A percentile compares a stretch with the other conserved stretches of the same genome.
phyloP scores from a whole-genome alignment of 208 protist species.

The Leishmania aethiopica region DNA sequence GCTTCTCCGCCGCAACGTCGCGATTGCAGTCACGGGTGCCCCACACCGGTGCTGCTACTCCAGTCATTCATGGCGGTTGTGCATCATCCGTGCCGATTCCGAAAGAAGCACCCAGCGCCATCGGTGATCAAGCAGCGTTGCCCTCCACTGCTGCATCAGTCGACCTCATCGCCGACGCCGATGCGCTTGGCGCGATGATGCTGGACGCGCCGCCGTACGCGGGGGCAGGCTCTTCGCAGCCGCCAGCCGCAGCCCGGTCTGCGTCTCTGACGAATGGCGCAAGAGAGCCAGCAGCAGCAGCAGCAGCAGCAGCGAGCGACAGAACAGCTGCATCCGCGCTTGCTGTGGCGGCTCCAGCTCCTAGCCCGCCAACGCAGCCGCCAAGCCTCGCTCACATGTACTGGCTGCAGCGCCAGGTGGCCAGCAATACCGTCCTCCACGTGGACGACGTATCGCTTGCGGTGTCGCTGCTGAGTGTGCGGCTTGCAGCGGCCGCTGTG shows the following conservation, averaged over 20 bases:
- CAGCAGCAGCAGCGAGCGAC: no score
- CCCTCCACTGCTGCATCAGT: background rate
- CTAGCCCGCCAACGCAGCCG: slow-evolving; percentile 6
- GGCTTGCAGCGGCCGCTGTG: slow-evolving; percentile 23
- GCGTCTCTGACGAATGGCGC: background rate
- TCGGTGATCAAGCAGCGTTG: background rate
- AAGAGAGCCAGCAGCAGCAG: background rate
- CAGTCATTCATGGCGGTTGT: background rate
- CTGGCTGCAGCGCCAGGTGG: slow-evolving; percentile 86
- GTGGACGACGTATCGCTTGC: slow-evolving; percentile 54
- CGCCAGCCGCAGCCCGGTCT: background rate
- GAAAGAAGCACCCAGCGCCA: background rate
- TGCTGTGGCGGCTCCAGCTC: background rate
- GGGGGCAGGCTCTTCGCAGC: background rate
- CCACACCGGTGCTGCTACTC: background rate
- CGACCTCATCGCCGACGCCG: slow-evolving; percentile 2
- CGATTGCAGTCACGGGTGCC: background rate
- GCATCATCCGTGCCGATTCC: background rate
- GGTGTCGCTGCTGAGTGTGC: slow-evolving; percentile 37
- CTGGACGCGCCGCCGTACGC: background rate
- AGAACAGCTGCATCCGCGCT: background rate
- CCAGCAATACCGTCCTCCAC: slow-evolving; percentile 48
- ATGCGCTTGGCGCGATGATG: slow-evolving; percentile 10
- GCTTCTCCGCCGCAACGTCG: slow-evolving; percentile 41
- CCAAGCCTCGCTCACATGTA: slow-evolving; percentile 63